Evolutionary conservation across 2,329 filamentous ascomycete species (phyloP).

Genomic region (Diplodia scrobiculata): DNA sequence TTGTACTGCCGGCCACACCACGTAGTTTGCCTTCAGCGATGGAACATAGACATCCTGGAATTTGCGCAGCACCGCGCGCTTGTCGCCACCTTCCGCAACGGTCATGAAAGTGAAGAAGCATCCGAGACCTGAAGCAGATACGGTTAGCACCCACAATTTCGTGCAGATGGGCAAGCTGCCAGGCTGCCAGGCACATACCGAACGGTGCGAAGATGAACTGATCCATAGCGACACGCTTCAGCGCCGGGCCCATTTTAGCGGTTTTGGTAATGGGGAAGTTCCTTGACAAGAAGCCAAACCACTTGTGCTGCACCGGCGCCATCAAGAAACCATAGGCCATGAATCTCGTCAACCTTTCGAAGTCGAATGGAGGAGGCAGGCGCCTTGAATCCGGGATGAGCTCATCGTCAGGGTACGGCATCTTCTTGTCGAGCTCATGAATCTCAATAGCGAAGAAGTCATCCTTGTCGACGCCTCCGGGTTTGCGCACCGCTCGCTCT

Average conservation of each 20-base stretch:
- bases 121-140: slow-evolving; percentile 62
- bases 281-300: slow-evolving; percentile 83
- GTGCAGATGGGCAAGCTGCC: not conserved
- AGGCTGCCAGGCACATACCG: slow-evolving; percentile 54
- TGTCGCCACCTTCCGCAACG: slow-evolving; percentile 85
- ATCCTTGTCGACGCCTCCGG: slow-evolving; percentile 61
- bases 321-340: slow-evolving; percentile 98
- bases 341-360: slow-evolving; percentile 89
- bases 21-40: slow-evolving; percentile 91
- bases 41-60: slow-evolving; percentile 92
- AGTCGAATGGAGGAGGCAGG: slow-evolving; percentile 85
- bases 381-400: slow-evolving; percentile 63
- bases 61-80: slow-evolving; percentile 76
- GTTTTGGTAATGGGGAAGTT: slow-evolving; percentile 83
- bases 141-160: not conserved
- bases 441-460: slow-evolving; percentile 84
- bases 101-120: slow-evolving; percentile 97
- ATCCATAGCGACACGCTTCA: slow-evolving; percentile 90
- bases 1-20: slow-evolving; percentile 94
- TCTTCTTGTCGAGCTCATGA: slow-evolving; percentile 80
- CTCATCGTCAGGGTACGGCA: slow-evolving; percentile 65
- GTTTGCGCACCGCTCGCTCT: slow-evolving; percentile 65
- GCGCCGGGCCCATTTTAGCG: slow-evolving; percentile 70
- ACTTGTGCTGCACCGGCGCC: slow-evolving; percentile 92
- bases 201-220: slow-evolving; percentile 91